phyloP scores from a whole-genome alignment of 2,329 filamentous ascomycete species.

The Ceratocystis huliohia region DNA sequence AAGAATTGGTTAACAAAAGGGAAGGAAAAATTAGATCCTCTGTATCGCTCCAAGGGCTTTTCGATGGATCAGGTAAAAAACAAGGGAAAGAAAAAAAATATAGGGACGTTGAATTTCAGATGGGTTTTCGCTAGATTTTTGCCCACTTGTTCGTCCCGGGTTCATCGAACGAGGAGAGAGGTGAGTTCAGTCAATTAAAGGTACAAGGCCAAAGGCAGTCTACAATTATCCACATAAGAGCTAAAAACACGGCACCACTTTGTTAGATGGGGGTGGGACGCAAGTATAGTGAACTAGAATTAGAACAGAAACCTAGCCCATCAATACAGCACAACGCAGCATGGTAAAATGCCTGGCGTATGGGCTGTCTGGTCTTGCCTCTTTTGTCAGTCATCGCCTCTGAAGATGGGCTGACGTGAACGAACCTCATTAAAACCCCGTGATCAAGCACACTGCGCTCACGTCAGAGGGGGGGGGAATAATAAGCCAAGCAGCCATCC shows the following conservation, averaged over 20 bases:
- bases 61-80: slow-evolving; percentile 6
- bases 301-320: background rate
- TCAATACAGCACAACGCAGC: background rate
- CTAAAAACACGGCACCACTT: slow-evolving; percentile 9
- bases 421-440: slow-evolving; percentile 5
- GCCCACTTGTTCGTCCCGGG: slow-evolving; percentile 8
- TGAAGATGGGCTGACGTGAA: slow-evolving; percentile 2
- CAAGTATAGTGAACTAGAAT: slow-evolving; percentile 10
- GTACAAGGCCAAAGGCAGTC: slow-evolving; percentile 5
- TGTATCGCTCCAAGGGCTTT: slow-evolving; percentile 4
- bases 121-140: slow-evolving; percentile 1
- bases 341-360: background rate
- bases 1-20: background rate
- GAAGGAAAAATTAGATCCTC: slow-evolving; percentile 3
- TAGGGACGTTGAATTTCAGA: slow-evolving; percentile 8
- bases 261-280: slow-evolving; percentile 3
- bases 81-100: slow-evolving; percentile 6
- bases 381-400: background rate
- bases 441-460: background rate
- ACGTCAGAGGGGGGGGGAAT: background rate
- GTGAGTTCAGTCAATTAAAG: slow-evolving; percentile 1
- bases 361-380: background rate
- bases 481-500: background rate
- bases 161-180: background rate
- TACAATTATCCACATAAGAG: background rate